These are phyloP conservation scores for Aspergillus ellipticus DNA, from an alignment of 495 filamentous ascomycete species.

Conservation along the genomic window DNA sequence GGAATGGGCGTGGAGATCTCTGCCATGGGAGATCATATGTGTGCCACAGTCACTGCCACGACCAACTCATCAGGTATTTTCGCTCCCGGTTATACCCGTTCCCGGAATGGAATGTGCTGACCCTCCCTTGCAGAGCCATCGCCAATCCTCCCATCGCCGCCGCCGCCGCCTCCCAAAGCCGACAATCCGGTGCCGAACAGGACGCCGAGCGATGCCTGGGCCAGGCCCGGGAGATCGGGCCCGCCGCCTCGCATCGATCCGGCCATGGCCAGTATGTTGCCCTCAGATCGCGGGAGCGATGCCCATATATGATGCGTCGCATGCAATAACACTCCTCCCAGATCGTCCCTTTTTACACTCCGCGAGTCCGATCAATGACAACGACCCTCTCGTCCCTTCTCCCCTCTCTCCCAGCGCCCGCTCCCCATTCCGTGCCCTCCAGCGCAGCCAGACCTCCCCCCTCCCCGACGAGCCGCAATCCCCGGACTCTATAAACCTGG, in stretches of 20 bases:
- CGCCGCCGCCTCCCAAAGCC: slow-evolving; percentile 35
- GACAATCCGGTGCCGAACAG: slow-evolving; percentile 9
- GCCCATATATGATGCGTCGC: not conserved
- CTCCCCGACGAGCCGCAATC: slow-evolving; percentile 40
- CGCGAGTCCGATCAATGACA: slow-evolving; percentile 58
- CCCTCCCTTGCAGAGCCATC: slow-evolving; percentile 15
- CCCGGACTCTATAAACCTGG: slow-evolving; percentile 46
- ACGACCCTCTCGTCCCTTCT: slow-evolving; percentile 56
- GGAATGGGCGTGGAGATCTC: slow-evolving; percentile 81
- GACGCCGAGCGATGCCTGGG: slow-evolving; percentile 12
- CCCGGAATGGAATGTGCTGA: slow-evolving; percentile 1
- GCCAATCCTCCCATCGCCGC: slow-evolving; percentile 21
- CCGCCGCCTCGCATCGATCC: slow-evolving; percentile 54
- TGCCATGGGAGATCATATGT: slow-evolving; percentile 88
- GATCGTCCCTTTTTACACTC: slow-evolving; percentile 59
- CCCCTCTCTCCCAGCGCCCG: slow-evolving; percentile 47
- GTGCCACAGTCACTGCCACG: slow-evolving; percentile 33
- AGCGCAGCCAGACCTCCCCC: slow-evolving; percentile 47
- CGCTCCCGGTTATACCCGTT: not conserved
- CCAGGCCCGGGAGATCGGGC: slow-evolving; percentile 24
- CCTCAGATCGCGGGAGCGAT: not conserved
- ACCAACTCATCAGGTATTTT: slow-evolving; percentile 17
- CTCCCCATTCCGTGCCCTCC: slow-evolving; percentile 36
- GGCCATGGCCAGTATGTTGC: slow-evolving; percentile 52
- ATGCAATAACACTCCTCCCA: slow-evolving; percentile 25